Evolutionary conservation across 306 rosid species (phyloP).

Genomic region (Luffa aegyptiaca): DNA sequence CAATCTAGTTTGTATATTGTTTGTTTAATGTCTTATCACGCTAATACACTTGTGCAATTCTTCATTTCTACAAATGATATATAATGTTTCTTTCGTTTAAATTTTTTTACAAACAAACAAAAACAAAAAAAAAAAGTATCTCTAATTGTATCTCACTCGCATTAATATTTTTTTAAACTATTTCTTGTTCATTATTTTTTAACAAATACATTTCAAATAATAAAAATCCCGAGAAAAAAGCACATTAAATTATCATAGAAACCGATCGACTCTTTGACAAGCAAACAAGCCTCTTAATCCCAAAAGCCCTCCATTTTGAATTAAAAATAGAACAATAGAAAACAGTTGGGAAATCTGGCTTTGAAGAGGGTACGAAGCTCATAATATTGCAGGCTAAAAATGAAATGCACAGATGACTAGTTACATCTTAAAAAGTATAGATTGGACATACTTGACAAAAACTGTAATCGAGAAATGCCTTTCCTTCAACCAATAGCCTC

Average conservation of each 20-base stretch:
- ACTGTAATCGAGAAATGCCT: slow-evolving; percentile 53
- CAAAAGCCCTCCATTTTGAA: neutral
- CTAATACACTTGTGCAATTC: neutral
- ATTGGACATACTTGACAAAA: slow-evolving; percentile 59
- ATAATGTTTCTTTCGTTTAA: neutral
- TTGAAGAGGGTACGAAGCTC: neutral
- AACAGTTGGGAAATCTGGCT: neutral
- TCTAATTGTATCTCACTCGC: too few species aligned
- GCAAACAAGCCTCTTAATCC: slow-evolving; percentile 1
- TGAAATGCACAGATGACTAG: slow-evolving; percentile 2
- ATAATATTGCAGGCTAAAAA: neutral
- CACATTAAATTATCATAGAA: neutral
- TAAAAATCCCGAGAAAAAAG: neutral
- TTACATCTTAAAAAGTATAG: neutral
- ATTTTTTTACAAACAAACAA: too few species aligned
- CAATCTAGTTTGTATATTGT: neutral
- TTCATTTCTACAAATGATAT: neutral
- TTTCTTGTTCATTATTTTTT: neutral
- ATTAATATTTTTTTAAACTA: neutral
- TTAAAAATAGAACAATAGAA: neutral
- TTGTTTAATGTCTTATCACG: neutral
- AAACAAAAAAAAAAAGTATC: too few species aligned
- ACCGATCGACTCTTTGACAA: neutral
- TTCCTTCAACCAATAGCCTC: slow-evolving; percentile 71
- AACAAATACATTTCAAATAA: neutral